Base-by-base conservation (phyloP, 495 filamentous ascomycete genomes). In the Aspergillus baeticus region DNA sequence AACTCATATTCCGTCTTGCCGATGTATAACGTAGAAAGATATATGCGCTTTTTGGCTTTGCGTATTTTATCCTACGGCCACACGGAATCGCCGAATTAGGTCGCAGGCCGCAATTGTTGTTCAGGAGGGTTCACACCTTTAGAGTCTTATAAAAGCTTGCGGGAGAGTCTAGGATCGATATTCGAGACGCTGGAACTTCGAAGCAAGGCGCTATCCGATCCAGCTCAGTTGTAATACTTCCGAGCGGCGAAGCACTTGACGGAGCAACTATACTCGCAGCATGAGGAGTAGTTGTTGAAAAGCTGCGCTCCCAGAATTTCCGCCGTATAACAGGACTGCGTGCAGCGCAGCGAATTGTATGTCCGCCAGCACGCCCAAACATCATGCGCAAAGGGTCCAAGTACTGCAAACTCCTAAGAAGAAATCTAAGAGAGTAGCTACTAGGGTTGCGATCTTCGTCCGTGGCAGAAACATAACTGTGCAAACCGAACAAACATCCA, bases 1-100 rank as follows among this genome's bases (percentile, higher is more conserved):
- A 99, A 75, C 55, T 97, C 95, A 73, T 90, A 79, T 72, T 99
- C 94, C 1, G 89, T 87, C 72, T 93, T 95, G 59, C 94, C 94
- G 63, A 99, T 92, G 65, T 99, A 99, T 29, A 99, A 77, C 0
- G 94, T 98, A 17, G 91, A 95, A 47, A 99, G 76, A 68, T 92
- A 99, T 63, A 99, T 87, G 58, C 90, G 82, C 44, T 75, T 72
- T 63, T 88, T 82, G 3, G 94, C 94, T 57, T 81, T 82, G 34
- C 79, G 80, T 61, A 99, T 97, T 76, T 91, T 95, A 54, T 75
- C 66, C 88, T 95, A 65, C 41, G 15, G 62, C 6, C 11, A 20
- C 11, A 33, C 48, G 51, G 23, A 39, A 37, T 29, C 41, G 33
- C 5, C 22, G 29, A 10, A 54, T 65, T 48, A 68, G 65, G 31